A percentile compares a stretch with the other conserved stretches of the same genome.
Conservation (phyloP, 305 asterid species). For the Fraxinus latifolia region DNA sequence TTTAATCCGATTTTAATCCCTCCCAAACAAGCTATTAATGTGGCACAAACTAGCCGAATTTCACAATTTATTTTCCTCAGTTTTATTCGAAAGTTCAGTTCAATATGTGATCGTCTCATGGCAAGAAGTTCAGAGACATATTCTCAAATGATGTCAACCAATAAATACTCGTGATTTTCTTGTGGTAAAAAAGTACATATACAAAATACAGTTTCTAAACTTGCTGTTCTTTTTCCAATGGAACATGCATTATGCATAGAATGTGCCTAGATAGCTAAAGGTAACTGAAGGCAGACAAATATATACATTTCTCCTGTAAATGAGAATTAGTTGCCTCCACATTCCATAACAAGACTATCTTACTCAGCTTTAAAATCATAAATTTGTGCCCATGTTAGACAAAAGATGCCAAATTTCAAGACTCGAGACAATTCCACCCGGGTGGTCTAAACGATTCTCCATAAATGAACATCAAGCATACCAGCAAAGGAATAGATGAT, state of each 20-base stretch:
- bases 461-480: conserved; percentile 34
- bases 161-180: neutral
- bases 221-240: neutral
- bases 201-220: neutral
- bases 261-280: neutral
- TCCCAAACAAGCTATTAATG: too few relatives aligned
- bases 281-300: neutral
- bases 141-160: neutral
- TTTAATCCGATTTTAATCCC: too few relatives aligned
- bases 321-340: neutral
- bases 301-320: neutral
- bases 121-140: neutral
- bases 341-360: neutral
- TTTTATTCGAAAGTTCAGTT: neutral
- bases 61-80: neutral
- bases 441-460: conserved; percentile 17
- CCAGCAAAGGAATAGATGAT: conserved; percentile 46
- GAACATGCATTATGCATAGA: too few relatives aligned
- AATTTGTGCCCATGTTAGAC: neutral
- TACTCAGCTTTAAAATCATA: neutral
- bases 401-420: neutral
- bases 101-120: too few relatives aligned
- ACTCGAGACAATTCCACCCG: neutral
- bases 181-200: neutral
- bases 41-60: neutral